Evolutionary conservation across 2,329 filamentous ascomycete species (phyloP).

Genomic region (Chaetothyriales sp.): DNA sequence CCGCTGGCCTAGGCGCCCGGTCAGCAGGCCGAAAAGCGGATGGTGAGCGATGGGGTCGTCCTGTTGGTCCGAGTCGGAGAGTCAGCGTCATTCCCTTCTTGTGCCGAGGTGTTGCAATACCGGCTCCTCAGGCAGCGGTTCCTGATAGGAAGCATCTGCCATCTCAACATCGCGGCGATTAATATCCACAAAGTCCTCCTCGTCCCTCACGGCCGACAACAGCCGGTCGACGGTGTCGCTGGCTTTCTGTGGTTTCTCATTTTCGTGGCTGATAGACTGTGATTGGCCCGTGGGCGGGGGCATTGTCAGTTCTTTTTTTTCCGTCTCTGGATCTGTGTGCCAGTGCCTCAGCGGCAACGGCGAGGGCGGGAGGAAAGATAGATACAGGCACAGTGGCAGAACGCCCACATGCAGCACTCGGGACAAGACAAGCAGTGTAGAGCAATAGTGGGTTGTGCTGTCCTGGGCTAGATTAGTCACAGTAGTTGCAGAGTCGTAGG

Average conservation of each 20-base stretch:
- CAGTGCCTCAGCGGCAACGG: neutral
- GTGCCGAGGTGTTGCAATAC: slow-evolving; percentile 11
- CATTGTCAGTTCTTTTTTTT: neutral
- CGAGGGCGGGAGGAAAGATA: neutral
- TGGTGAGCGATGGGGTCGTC: slow-evolving; percentile 14
- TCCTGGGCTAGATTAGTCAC: neutral
- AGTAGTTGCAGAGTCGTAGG: neutral
- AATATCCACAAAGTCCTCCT: slow-evolving; percentile 16
- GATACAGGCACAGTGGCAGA: neutral
- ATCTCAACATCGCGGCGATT: slow-evolving; percentile 16
- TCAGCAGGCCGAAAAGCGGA: slow-evolving; percentile 16
- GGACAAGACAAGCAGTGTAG: neutral
- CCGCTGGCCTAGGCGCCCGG: slow-evolving; percentile 14
- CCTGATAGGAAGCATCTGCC: slow-evolving; percentile 4
- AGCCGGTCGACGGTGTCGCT: neutral
- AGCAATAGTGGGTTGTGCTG: neutral
- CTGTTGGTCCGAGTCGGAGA: slow-evolving; percentile 14
- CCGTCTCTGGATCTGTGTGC: neutral
- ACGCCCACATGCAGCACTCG: neutral
- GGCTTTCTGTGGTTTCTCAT: slow-evolving; percentile 6
- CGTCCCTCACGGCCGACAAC: slow-evolving; percentile 10
- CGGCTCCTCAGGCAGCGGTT: slow-evolving; percentile 2
- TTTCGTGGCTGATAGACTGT: neutral
- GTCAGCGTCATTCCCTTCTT: slow-evolving; percentile 9
- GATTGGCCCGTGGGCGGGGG: neutral